Conservation (phyloP, 768 basidiomycete species). For the Tricholoma saponaceum region DNA sequence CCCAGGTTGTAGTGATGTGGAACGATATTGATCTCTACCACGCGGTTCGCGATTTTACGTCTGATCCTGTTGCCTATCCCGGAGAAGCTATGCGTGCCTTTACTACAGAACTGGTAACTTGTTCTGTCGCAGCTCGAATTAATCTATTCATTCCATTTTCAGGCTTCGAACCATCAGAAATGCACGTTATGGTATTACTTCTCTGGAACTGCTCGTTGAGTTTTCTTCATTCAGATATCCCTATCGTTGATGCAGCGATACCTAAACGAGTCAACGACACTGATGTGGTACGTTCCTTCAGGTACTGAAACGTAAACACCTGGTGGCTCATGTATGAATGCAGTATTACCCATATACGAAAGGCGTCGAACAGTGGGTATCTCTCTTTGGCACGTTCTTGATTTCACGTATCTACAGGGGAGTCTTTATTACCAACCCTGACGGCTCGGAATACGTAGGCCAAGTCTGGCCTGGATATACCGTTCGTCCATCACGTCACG, state of each 20-base stretch:
- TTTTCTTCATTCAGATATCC: constrained; percentile 45
- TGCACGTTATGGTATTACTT: constrained; percentile 24
- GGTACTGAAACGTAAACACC: background rate
- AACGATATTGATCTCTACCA: constrained; percentile 76
- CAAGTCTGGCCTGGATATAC: constrained; percentile 79
- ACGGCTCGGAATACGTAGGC: constrained; percentile 68
- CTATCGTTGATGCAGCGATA: constrained; percentile 66
- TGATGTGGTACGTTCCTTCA: constrained; percentile 49
- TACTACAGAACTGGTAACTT: constrained; percentile 50
- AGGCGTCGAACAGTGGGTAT: constrained; percentile 52
- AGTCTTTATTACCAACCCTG: constrained; percentile 72
- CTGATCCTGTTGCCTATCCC: constrained; percentile 62
- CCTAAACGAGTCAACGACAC: constrained; percentile 53
- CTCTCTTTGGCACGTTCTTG: background rate
- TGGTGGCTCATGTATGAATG: background rate
- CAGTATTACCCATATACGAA: constrained; percentile 67
- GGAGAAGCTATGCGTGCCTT: constrained; percentile 47
- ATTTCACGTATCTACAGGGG: constrained; percentile 33
- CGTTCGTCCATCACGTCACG: constrained; percentile 26
- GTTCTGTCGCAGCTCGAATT: background rate
- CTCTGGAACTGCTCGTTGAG: background rate
- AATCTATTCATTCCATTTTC: background rate
- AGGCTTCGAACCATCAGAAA: constrained; percentile 45
- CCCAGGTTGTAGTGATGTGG: constrained; percentile 56
- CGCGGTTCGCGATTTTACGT: constrained; percentile 64